Percentiles rank a stretch among this genome's conserved stretches.
Evolutionary conservation across 2,329 filamentous ascomycete species (phyloP).

Genomic region (Annulohypoxylon truncatum): DNA sequence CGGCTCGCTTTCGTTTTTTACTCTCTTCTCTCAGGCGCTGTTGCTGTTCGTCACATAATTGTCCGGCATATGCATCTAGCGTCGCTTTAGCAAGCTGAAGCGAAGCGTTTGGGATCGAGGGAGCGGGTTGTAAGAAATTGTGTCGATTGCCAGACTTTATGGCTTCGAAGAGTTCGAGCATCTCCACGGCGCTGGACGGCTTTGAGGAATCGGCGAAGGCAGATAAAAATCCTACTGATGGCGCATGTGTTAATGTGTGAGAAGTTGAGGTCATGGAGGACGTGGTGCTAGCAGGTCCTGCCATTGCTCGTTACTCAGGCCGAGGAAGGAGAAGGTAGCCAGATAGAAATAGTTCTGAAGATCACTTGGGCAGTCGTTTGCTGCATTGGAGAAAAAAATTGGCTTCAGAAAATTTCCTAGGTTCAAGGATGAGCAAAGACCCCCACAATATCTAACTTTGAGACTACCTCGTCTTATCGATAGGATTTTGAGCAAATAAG

Average conservation of each 20-base stretch:
- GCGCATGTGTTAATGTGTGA: constrained; percentile 68
- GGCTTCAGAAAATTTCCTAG: constrained; percentile 32
- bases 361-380: constrained; percentile 4
- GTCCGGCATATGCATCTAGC: constrained; percentile 80
- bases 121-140: constrained; percentile 79
- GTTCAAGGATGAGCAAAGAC: constrained; percentile 38
- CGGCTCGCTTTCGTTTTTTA: constrained; percentile 79
- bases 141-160: constrained; percentile 72
- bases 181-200: constrained; percentile 53
- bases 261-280: constrained; percentile 74
- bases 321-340: constrained; percentile 1
- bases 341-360: constrained; percentile 1
- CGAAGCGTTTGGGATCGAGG: constrained; percentile 74
- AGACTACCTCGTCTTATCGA: constrained; percentile 28
- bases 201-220: constrained; percentile 50
- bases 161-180: constrained; percentile 65
- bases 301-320: constrained; percentile 45
- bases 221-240: constrained; percentile 56
- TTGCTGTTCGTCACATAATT: constrained; percentile 78
- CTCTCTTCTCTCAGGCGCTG: constrained; percentile 73
- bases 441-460: constrained; percentile 17
- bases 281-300: constrained; percentile 59
- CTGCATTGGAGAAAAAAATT: constrained; percentile 25
- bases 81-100: constrained; percentile 82
- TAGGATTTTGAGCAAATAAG: constrained; percentile 15